Evolutionary conservation across 164 flowering plant genomes (phyloP), one percentile per base, ranked within the genome.

Genomic region (Pachysandra terminalis): DNA sequence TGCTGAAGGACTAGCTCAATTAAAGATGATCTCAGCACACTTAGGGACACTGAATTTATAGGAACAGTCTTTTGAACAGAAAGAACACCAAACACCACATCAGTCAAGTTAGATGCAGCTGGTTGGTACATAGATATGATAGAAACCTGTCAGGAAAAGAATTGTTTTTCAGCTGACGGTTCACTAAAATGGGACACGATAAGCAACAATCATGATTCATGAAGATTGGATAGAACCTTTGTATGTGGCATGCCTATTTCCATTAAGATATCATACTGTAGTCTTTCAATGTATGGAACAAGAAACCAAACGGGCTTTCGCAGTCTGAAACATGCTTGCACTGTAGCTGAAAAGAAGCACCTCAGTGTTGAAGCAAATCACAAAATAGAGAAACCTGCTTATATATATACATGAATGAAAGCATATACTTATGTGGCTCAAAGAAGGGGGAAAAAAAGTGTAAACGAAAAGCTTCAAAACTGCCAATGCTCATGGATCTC

Each of bases 41-140:
- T 89, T 59, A 89, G 71, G 73, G 79, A 71, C 56, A 81, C 86
- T 56, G 70, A 68, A 68, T 77, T 80, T 58, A 84, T 84, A 40
- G 80, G 78, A 68, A 40, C 68, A 75, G 80, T 73, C 15, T 74
- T 69, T 56, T 85, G 88, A 72, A 83, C 81, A 53, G 97, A 73
- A 79, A 89, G 84, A 71, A 86, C 73, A 68, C 91, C 95, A 79
- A 91, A 86, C 63, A 83, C 85, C 74, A 91, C 91, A 70, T 77
- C 59, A 7, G 87, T 91, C 75, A 64, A 77, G 77, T 90, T 86
- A 69, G 86, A 66, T 23, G 71, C 73, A 65, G 57, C 68, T 14
- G 67, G 37, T 68, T 75, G 73, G 68, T 83, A 82, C 87, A 89
- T 80, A 45, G 97, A 89, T 68, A 89, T 68, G 59, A 89, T 77